Evolutionary conservation across 2,329 filamentous ascomycete genomes (phyloP), one percentile per base, ranked within the genome.

Genomic region (Fusarium aywerte): DNA sequence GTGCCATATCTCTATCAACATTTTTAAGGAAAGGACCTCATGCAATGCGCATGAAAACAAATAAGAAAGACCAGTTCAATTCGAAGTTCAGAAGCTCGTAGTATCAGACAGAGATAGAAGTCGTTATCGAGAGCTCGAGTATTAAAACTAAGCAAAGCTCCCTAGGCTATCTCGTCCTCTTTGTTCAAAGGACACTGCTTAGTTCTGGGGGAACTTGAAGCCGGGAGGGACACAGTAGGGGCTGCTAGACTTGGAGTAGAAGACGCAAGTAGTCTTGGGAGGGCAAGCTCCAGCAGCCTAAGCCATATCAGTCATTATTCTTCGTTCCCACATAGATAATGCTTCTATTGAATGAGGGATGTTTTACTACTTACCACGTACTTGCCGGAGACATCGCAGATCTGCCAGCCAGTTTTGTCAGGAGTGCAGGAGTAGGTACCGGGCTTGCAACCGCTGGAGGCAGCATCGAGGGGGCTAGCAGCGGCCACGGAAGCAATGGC

Each of bases 211-310:
- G 67, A 76, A 70, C 59, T 73, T 50, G 73, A 74, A 78, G 48
- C 64, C 60, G 33, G 75, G 69, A 13, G 76, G 76, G 8, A 80
- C 74, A 50, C 78, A 80, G 76, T 80, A 80, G 61, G 78, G 78
- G 75, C 76, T 78, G 45, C 62, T 49, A 72, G 73, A 80, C 38
- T 65, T 33, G 72, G 36, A 35, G 29, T 76, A 73, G 74, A 80
- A 80, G 72, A 75, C 74, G 73, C 78, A 80, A 35, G 67, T 35
- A 16, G 77, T 79, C 49, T 77, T 66, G 60, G 76, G 77, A 13
- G 77, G 77, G 62, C 78, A 80, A 52, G 59, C 53, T 12, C 78
- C 78, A 21, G 69, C 75, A 50, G 61, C 72, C 78, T 80, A 35
- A 7, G 2, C 11, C 18, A n/a, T 52, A 13, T 58, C 9, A 50